A percentile compares a stretch with the other conserved stretches of the same genome.
phyloP scores from a whole-genome alignment of 2,329 filamentous ascomycete species.

The Colletotrichum limetticola region DNA sequence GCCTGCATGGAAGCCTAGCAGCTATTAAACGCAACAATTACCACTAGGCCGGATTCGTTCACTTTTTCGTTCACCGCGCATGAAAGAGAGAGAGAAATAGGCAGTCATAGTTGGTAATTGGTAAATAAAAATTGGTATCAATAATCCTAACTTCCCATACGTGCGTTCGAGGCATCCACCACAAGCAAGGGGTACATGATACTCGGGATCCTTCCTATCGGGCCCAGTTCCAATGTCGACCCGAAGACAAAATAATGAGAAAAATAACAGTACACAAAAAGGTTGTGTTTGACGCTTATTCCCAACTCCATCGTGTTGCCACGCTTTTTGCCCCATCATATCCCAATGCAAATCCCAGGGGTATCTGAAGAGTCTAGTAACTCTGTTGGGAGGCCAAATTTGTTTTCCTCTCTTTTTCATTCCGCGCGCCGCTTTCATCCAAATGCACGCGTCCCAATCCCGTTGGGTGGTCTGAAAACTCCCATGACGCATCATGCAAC shows the following conservation, averaged over 20 bases:
- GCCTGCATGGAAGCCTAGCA: neutral
- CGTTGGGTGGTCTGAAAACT: conserved; percentile 23
- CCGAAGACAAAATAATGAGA: neutral
- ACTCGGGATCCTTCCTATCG: conserved; percentile 30
- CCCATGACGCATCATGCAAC: conserved; percentile 7
- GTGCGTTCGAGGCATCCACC: conserved; percentile 17
- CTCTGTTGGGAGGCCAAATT: conserved; percentile 35
- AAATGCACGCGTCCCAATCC: neutral
- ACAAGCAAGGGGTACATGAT: conserved; percentile 33
- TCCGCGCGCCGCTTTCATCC: neutral
- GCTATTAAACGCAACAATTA: neutral
- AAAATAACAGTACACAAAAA: neutral
- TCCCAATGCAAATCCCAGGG: neutral
- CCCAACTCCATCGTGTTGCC: conserved; percentile 16
- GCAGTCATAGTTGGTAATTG: neutral
- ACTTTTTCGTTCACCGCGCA: neutral
- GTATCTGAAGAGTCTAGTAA: conserved; percentile 38
- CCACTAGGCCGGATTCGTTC: neutral
- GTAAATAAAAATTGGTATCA: conserved; percentile 10
- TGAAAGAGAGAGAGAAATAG: neutral
- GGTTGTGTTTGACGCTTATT: conserved; percentile 13
- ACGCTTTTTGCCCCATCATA: neutral
- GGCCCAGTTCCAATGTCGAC: conserved; percentile 11
- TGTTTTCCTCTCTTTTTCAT: neutral
- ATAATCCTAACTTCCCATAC: conserved; percentile 28